phyloP scores from a whole-genome alignment of 2,329 filamentous ascomycete genomes.

The Cladorrhinum sp. region DNA sequence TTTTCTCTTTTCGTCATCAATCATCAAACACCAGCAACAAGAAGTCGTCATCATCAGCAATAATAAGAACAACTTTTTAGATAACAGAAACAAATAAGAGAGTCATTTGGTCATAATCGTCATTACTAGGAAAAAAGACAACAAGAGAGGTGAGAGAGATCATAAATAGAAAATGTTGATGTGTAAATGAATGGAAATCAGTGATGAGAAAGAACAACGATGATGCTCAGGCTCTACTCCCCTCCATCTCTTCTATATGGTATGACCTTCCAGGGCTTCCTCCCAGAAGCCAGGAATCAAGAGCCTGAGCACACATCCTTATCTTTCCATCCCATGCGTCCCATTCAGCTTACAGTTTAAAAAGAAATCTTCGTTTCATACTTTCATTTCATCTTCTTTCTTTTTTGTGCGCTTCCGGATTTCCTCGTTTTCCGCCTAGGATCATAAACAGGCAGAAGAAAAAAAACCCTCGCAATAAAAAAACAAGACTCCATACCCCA shows the following conservation, averaged over 20 bases:
- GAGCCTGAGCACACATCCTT: too few relatives aligned
- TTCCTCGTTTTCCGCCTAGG: slow-evolving; percentile 20
- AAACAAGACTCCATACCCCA: slow-evolving; percentile 9
- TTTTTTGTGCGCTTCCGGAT: not conserved
- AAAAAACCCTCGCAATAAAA: slow-evolving; percentile 8
- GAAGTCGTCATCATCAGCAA: not conserved
- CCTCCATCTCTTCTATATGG: too few relatives aligned
- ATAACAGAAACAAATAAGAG: not conserved
- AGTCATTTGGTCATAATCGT: slow-evolving; percentile 25
- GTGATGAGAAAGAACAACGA: not conserved
- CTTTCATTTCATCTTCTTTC: not conserved
- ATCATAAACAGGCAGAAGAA: slow-evolving; percentile 21
- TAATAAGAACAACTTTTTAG: slow-evolving; percentile 1
- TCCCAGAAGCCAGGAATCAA: too few relatives aligned
- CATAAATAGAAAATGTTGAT: not conserved
- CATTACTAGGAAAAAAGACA: slow-evolving; percentile 18
- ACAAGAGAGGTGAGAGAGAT: slow-evolving; percentile 1
- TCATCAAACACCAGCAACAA: not conserved
- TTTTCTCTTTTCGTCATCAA: not conserved
- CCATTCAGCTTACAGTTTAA: not conserved
- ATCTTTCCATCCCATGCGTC: too few relatives aligned
- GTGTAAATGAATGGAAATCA: not conserved
- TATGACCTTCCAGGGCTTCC: too few relatives aligned
- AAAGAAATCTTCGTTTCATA: not conserved
- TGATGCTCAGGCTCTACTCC: too few relatives aligned